Base-by-base conservation (phyloP, 1,284 basidiomycete species). In the Stygiomarasmius scandens region DNA sequence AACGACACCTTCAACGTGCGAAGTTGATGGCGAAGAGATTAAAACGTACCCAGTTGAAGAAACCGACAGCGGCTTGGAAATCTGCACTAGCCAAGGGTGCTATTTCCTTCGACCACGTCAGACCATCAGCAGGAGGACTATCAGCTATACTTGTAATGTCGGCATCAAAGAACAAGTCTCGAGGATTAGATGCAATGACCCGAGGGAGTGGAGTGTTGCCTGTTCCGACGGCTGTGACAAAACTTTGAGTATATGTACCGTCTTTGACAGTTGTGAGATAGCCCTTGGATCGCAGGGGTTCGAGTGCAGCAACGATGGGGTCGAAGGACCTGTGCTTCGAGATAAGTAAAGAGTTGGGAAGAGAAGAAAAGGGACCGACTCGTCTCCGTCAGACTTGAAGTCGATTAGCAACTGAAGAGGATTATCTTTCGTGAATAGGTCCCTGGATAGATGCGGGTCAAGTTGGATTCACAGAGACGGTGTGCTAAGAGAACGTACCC, bases 381-480 rank as follows among this genome's bases (percentile, higher is more conserved):
- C 29, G 24, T 49, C 47, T 27, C 49, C 49, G 29, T 51, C 49
- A 19, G 49, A 34, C 27, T 51, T 51, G 27, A 51, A 51, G 20
- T 51, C 49, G n/a, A 51, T 51, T 19, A 51, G 29, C 3, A 51
- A 12, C 22, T 51, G 49, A 12, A 51, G 22, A 14, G 49, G 25
- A n/a, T 27, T 34, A 14, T 38, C 34, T 29, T 27, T 19, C n/a
- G 32, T 34, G 29, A 51, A 51, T 36, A 51, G 16, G 6, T 34
- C 49, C 12, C 49, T 51, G 14, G 16, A 36, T 12, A 14, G 6
- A n/a, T 12, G 12, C 1, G 12, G 5, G 2, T 11, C 22, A 23
- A 16, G 22, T 36, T 34, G 22, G 25, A n/a, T 51, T 20, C 16
- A 19, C n/a, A 8, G 5, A 16, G 5, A 34, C n/a, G 5, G 23